Conservation (phyloP, 495 filamentous ascomycete genomes). For the Rostrohypoxylon terebratum region DNA sequence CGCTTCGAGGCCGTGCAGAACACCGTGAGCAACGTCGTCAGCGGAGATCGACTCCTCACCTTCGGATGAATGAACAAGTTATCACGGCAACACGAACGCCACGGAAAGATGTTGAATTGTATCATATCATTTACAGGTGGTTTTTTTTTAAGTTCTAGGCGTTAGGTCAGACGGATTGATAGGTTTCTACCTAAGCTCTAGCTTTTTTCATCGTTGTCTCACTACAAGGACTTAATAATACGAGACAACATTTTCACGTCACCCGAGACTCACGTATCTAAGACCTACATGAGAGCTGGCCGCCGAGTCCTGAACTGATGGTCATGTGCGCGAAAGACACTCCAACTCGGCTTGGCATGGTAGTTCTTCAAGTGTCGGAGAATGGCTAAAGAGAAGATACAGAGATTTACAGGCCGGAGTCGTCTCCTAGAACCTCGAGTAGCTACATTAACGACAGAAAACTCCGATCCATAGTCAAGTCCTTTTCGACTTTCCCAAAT, state of each 20-base stretch:
- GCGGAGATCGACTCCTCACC: conserved; percentile 33
- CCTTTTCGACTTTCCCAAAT: neutral
- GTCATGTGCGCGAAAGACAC: neutral
- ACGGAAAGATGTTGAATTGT: neutral
- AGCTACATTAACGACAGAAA: neutral
- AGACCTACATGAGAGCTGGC: neutral
- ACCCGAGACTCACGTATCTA: neutral
- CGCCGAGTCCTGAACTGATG: neutral
- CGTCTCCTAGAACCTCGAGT: too few relatives aligned
- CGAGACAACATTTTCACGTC: neutral
- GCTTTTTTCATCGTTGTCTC: neutral
- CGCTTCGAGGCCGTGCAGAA: conserved; percentile 56
- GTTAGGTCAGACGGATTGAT: neutral
- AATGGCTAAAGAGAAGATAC: neutral
- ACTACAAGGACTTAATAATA: neutral
- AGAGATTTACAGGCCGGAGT: neutral
- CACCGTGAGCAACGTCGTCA: conserved; percentile 26
- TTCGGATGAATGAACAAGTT: conserved; percentile 14
- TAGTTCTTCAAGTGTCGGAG: conserved; percentile 18
- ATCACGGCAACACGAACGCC: too few relatives aligned
- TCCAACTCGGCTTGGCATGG: conserved; percentile 23
- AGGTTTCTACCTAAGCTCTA: neutral
- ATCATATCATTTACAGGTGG: neutral
- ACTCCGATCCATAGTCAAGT: neutral
- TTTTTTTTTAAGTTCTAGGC: neutral